Percentiles rank a stretch among this genome's conserved stretches.
Evolutionary conservation across 495 filamentous ascomycete genomes (phyloP).

Genomic region (Annulohypoxylon bovei): DNA sequence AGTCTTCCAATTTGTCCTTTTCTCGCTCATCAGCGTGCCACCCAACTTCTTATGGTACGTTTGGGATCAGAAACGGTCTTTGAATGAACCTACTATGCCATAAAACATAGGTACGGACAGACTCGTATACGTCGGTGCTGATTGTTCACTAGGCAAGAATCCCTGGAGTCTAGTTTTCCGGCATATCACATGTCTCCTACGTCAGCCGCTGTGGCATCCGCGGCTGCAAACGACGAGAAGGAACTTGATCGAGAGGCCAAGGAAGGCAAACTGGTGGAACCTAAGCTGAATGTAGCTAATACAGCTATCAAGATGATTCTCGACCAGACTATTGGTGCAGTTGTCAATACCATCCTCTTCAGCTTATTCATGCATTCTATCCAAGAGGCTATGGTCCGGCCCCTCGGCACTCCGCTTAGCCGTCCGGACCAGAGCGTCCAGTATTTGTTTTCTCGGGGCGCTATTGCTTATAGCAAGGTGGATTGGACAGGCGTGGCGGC

Average conservation of each 20-base stretch:
- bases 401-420: slow-evolving; percentile 34
- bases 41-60: slow-evolving; percentile 89
- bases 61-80: neutral
- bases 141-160: slow-evolving; percentile 55
- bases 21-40: slow-evolving; percentile 77
- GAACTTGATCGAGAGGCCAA: slow-evolving; percentile 54
- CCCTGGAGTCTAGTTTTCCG: slow-evolving; percentile 61
- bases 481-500: slow-evolving; percentile 48
- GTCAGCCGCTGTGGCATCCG: slow-evolving; percentile 47
- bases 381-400: slow-evolving; percentile 49
- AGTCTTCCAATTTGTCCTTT: slow-evolving; percentile 81
- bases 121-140: slow-evolving; percentile 1
- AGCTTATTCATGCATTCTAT: slow-evolving; percentile 57
- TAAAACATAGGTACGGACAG: too few relatives aligned
- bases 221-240: slow-evolving; percentile 52
- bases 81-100: slow-evolving; percentile 3
- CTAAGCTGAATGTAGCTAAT: slow-evolving; percentile 71
- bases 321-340: slow-evolving; percentile 81
- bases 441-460: slow-evolving; percentile 36
- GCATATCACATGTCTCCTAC: slow-evolving; percentile 53
- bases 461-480: slow-evolving; percentile 46
- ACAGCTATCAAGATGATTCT: slow-evolving; percentile 82
- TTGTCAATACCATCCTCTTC: slow-evolving; percentile 82
- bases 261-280: slow-evolving; percentile 54
- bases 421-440: slow-evolving; percentile 35